Base-by-base conservation (phyloP, 805 yeast genomes). In the Yarrowia sp. region DNA sequence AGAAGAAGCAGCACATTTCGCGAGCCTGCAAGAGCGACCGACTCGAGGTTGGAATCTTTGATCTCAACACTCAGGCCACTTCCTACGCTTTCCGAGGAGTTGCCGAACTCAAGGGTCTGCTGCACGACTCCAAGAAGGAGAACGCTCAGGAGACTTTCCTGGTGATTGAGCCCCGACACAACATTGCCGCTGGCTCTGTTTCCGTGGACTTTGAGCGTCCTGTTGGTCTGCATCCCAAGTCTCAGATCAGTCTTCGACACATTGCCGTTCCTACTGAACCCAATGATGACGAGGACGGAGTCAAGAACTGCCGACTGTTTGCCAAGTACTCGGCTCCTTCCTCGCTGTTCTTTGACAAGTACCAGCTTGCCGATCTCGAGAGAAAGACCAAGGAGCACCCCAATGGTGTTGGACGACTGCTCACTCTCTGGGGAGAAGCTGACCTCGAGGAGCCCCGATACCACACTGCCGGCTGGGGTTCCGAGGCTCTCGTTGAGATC, bases 371-470 rank as follows among this genome's bases (percentile, higher is more conserved):
- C 36, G 76, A 74, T 28, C 69, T 74, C n/a, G 72, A 72, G 14
- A 65, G 71, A 39, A 66, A 70, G 6, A 68, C 62, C 32, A 22
- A 72, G 3, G 67, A 67, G 39, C 62, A 64, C 32, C 70, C 71
- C 31, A 68, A 70, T 35, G 70, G 69, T 22, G 68, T 67, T 6
- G 70, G 73, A 14, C 69, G 68, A n/a, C 74, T 83, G 14, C 39
- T 80, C 1, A 76, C 75, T 1, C 71, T 80, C 0, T 82, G 82
- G 80, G 88, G 88, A 3, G 84, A 82, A 62, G 75, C 79, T n/a
- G 86, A 85, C 69, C 73, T 85, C 28, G 89, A 85, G 68, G 78
- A 79, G 38, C 89, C 89, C 4, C 80, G 75, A 38, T 85, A 84
- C 79, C 74, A 74, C 33, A 76, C 77, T 8, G 66, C 69, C 2